Conservation (phyloP, 257 asterid genomes). For the Handroanthus guayacan region DNA sequence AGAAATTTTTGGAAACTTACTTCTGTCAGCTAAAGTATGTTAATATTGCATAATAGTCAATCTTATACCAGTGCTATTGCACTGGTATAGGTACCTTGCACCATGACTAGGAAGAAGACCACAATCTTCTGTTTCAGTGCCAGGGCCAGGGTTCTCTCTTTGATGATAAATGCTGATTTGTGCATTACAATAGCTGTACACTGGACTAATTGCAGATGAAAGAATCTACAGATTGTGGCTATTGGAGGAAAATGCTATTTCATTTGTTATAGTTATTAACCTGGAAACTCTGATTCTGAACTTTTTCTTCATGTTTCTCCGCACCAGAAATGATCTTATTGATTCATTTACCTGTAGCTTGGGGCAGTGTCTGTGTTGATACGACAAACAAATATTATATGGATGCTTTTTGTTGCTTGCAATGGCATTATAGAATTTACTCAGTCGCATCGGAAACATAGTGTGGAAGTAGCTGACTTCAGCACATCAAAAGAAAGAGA, state of each 20-base stretch:
- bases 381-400: slow-evolving; percentile 92
- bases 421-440: slow-evolving; percentile 67
- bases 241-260: background rate
- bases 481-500: slow-evolving; percentile 49
- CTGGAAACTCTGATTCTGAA: slow-evolving; percentile 11
- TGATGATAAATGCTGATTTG: slow-evolving; percentile 14
- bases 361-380: slow-evolving; percentile 82
- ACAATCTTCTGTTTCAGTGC: background rate
- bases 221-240: background rate
- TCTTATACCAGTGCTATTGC: slow-evolving; percentile 4
- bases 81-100: background rate
- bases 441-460: slow-evolving; percentile 49
- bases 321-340: slow-evolving; percentile 31
- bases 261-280: background rate
- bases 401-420: slow-evolving; percentile 89
- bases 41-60: background rate
- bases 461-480: slow-evolving; percentile 40
- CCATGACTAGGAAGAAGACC: slow-evolving; percentile 18
- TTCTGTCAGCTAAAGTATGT: background rate
- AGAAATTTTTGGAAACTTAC: slow-evolving; percentile 35
- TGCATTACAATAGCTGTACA: background rate
- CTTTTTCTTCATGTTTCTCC: slow-evolving; percentile 9
- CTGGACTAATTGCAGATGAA: background rate
- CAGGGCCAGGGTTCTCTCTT: background rate
- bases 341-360: slow-evolving; percentile 57